phyloP scores from a whole-genome alignment of 2,329 filamentous ascomycete genomes.

The Diaporthe velutina region DNA sequence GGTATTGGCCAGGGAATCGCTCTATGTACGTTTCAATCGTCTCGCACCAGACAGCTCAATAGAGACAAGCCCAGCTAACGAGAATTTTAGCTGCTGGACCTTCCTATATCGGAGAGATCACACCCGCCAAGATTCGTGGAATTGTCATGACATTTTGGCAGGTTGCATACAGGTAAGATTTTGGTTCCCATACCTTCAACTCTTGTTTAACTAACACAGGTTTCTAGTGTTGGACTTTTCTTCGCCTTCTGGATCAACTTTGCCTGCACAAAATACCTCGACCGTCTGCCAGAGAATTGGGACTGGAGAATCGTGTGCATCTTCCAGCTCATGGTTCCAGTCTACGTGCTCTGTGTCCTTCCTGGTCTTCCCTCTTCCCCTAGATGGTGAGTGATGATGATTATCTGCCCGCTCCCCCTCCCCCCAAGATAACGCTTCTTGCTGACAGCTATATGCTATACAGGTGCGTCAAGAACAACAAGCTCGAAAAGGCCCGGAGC shows the following conservation, averaged over 20 bases:
- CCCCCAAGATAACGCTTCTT: background rate
- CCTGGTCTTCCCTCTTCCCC: slow-evolving; percentile 78
- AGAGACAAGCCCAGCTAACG: slow-evolving; percentile 45
- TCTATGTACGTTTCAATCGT: slow-evolving; percentile 59
- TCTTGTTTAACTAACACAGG: background rate
- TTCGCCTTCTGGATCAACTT: slow-evolving; percentile 75
- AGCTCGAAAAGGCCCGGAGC: slow-evolving; percentile 69
- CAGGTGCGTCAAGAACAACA: slow-evolving; percentile 63
- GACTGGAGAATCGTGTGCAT: slow-evolving; percentile 81
- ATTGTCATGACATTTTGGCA: slow-evolving; percentile 80
- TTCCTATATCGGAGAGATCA: slow-evolving; percentile 78
- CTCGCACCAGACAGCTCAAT: slow-evolving; percentile 15
- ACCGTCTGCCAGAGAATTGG: slow-evolving; percentile 66
- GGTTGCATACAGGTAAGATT: slow-evolving; percentile 48
- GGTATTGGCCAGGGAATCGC: slow-evolving; percentile 79
- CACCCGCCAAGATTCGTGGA: slow-evolving; percentile 73
- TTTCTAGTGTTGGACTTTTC: slow-evolving; percentile 56
- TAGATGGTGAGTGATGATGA: slow-evolving; percentile 69
- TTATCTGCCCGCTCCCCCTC: background rate
- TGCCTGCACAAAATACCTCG: slow-evolving; percentile 67
- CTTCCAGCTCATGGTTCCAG: slow-evolving; percentile 77
- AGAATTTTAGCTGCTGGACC: slow-evolving; percentile 66
- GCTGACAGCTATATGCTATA: background rate
- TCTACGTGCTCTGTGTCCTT: slow-evolving; percentile 71
- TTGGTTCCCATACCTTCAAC: too few relatives aligned